phyloP scores from a whole-genome alignment of 305 asterid species.

The Rubia peregrina region DNA sequence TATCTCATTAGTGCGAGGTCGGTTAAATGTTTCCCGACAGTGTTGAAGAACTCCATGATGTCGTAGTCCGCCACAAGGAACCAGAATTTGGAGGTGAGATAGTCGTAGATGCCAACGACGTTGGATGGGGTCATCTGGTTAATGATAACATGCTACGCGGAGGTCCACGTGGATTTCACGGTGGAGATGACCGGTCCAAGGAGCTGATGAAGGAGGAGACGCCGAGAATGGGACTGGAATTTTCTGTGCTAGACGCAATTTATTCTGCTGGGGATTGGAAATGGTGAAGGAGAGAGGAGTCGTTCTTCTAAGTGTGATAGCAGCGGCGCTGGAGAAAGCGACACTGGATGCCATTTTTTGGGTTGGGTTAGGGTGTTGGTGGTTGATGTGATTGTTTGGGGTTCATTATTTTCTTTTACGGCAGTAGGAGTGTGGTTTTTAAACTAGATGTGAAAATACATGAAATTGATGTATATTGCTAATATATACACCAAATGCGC shows the following conservation, averaged over 20 bases:
- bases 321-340: not conserved
- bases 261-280: not conserved
- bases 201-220: slow-evolving; percentile 40
- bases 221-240: not conserved
- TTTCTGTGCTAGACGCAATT: slow-evolving; percentile 10
- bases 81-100: slow-evolving; percentile 77
- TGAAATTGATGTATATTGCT: too few species aligned
- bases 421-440: too few species aligned
- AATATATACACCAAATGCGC: too few species aligned
- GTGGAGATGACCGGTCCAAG: slow-evolving; percentile 75
- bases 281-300: too few species aligned
- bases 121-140: slow-evolving; percentile 96
- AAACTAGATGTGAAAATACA: too few species aligned
- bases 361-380: too few species aligned
- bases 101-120: slow-evolving; percentile 61
- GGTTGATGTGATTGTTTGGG: too few species aligned
- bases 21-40: slow-evolving; percentile 44
- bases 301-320: too few species aligned
- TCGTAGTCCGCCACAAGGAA: slow-evolving; percentile 37
- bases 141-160: slow-evolving; percentile 93
- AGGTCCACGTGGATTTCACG: slow-evolving; percentile 86
- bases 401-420: too few species aligned
- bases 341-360: too few species aligned
- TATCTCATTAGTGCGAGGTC: slow-evolving; percentile 55
- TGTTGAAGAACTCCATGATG: slow-evolving; percentile 58